Evolutionary conservation across 129 eudicot species (phyloP), one percentile per base, ranked within the genome.

Genomic region (Chrysanthemum seticuspe): DNA sequence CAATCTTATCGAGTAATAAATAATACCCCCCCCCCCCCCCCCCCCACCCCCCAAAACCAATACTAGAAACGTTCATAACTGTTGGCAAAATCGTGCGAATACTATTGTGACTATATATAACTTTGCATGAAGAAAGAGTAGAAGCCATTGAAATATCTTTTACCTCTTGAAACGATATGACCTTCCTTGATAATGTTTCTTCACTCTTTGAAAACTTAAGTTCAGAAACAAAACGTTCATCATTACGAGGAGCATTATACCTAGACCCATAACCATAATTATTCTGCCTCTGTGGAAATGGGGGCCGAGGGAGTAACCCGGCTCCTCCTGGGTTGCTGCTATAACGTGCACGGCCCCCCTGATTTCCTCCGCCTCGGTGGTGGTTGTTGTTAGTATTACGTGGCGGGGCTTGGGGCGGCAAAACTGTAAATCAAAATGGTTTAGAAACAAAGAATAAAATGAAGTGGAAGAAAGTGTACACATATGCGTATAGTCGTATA

Each of bases 201-300:
- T 95, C 99, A 72, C 99, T 90, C 86, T 90, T 94, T 40, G 91
- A 82, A 73, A 95, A 88, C 81, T 95, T 95, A 83, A 95, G 75
- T 74, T 95, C 99, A 77, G 99, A 90, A 64, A 95, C 99, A 82
- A 95, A 87, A 5, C 97, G 96, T 72, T 95, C 99, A 86, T 95
- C 99, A 16, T 87, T 87, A 53, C 86, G 96, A 40, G 52, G 87
- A 75, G 80, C 82, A 59, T 82, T 64, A 31, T 65, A 83, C 83
- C 79, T 81, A 18, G 74, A 64, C 27, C 88, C 88, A 54, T 83
- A 90, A 74, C 94, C 93, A 68, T 70, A 90, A 73, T 82, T 40
- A 40, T 40, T 83, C 53, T 80, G 88, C 63, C 97, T 85, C 53
- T 85, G 94, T 18, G 96, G 90, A 81, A 83, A 81, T 64, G 92